These are phyloP conservation scores for Dispira simplex DNA, from an alignment of 192 early-diverging fungal genomes.

Conservation along the genomic window DNA sequence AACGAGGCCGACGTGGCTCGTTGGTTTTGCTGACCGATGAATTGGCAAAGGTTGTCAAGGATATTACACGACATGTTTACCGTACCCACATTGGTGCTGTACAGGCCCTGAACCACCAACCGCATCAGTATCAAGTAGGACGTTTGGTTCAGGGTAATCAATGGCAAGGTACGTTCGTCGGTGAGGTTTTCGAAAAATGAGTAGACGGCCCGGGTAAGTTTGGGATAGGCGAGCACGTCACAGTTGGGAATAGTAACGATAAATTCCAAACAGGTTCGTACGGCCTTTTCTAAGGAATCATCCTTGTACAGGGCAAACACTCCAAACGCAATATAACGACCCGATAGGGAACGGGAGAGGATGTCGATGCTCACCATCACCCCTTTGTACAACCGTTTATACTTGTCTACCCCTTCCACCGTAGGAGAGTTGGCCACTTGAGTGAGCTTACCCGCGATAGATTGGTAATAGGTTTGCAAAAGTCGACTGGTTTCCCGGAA, in stretches of 20 bases:
- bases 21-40: conserved; percentile 34
- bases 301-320: conserved; percentile 81
- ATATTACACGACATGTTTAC: conserved; percentile 49
- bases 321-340: conserved; percentile 84
- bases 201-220: conserved; percentile 38
- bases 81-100: conserved; percentile 33
- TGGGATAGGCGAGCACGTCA: conserved; percentile 52
- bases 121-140: conserved; percentile 57
- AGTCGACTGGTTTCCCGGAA: conserved; percentile 67
- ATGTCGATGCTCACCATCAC: conserved; percentile 60
- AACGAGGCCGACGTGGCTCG: conserved; percentile 13
- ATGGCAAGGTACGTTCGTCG: conserved; percentile 40
- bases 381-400: conserved; percentile 55
- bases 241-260: conserved; percentile 53
- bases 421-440: neutral
- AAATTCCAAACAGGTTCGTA: conserved; percentile 45
- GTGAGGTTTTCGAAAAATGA: conserved; percentile 53
- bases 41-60: conserved; percentile 56
- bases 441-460: neutral
- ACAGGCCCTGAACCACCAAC: conserved; percentile 55
- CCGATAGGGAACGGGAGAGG: conserved; percentile 46
- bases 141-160: conserved; percentile 36
- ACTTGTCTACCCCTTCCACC: conserved; percentile 17
- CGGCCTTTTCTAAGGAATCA: conserved; percentile 48
- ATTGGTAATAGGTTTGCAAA: neutral